Conservation (phyloP, 2,329 filamentous ascomycete genomes). For the Dactylellina parvicollis region DNA sequence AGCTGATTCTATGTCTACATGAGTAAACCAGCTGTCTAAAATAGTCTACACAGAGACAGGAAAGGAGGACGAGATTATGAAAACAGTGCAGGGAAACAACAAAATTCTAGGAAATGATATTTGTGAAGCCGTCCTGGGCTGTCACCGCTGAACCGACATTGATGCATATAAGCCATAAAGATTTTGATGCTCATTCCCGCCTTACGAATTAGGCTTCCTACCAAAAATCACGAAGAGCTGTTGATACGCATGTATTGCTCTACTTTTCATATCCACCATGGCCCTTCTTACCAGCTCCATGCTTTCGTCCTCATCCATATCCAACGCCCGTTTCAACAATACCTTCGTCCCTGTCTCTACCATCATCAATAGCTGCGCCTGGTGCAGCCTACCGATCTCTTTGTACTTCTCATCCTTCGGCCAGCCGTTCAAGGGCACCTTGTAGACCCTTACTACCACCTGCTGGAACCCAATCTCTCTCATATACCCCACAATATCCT, state of each 20-base stretch:
- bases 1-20: constrained; percentile 30
- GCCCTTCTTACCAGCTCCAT: constrained; percentile 42
- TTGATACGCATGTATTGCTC: constrained; percentile 51
- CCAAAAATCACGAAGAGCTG: constrained; percentile 50
- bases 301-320: constrained; percentile 49
- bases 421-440: constrained; percentile 60
- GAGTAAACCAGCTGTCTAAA: constrained; percentile 13
- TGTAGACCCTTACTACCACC: constrained; percentile 58
- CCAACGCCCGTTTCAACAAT: constrained; percentile 39
- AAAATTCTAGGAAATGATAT: constrained; percentile 12
- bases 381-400: constrained; percentile 57
- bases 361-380: constrained; percentile 44
- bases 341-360: constrained; percentile 46
- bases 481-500: constrained; percentile 59
- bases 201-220: constrained; percentile 37
- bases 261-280: constrained; percentile 46
- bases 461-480: constrained; percentile 60
- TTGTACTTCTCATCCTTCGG: constrained; percentile 59
- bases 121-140: constrained; percentile 34
- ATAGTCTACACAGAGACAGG: constrained; percentile 15
- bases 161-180: too few species aligned
- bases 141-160: constrained; percentile 9
- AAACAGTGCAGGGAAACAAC: constrained; percentile 14
- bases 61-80: not conserved
- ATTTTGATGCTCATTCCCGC: too few species aligned